Evolutionary conservation across 495 filamentous ascomycete genomes (phyloP).

Genomic region (Penicillium macrosclerotiorum): DNA sequence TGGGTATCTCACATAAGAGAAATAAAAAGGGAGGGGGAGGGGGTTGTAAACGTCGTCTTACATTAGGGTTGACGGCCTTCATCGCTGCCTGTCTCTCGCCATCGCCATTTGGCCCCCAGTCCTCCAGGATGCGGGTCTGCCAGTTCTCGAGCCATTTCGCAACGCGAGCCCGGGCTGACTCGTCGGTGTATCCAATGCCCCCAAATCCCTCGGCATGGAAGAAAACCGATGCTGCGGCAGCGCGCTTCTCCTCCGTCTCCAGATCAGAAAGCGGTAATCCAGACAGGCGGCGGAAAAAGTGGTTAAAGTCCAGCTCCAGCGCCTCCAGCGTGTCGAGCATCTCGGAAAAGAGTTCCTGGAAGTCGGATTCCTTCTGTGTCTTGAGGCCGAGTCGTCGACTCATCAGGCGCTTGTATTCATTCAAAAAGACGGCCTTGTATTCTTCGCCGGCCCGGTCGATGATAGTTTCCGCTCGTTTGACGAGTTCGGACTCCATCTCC

Average conservation of each 20-base stretch:
- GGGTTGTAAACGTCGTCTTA: too few relatives aligned
- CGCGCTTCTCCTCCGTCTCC: constrained; percentile 56
- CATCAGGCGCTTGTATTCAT: constrained; percentile 86
- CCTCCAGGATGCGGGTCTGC: constrained; percentile 63
- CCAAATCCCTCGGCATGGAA: constrained; percentile 67
- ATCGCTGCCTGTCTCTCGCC: constrained; percentile 64
- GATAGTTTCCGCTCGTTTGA: constrained; percentile 76
- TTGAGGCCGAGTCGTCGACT: constrained; percentile 70
- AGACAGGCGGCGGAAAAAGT: constrained; percentile 80
- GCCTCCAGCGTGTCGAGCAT: constrained; percentile 79
- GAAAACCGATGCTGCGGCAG: constrained; percentile 60
- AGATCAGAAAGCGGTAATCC: constrained; percentile 55
- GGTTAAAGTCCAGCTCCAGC: constrained; percentile 83
- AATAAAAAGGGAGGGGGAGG: neutral
- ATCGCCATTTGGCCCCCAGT: constrained; percentile 63
- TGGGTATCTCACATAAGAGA: too few relatives aligned
- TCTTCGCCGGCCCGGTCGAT: constrained; percentile 78
- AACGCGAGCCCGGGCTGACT: constrained; percentile 59
- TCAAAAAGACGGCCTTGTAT: constrained; percentile 80
- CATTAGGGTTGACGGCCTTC: constrained; percentile 83
- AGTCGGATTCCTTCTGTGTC: constrained; percentile 63
- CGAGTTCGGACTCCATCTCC: constrained; percentile 61
- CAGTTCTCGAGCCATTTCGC: constrained; percentile 75
- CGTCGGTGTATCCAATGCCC: constrained; percentile 54
- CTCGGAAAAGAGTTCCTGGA: constrained; percentile 72